Evolutionary conservation across 2,329 filamentous ascomycete genomes (phyloP).

Genomic region (Metarhizium brunneum): DNA sequence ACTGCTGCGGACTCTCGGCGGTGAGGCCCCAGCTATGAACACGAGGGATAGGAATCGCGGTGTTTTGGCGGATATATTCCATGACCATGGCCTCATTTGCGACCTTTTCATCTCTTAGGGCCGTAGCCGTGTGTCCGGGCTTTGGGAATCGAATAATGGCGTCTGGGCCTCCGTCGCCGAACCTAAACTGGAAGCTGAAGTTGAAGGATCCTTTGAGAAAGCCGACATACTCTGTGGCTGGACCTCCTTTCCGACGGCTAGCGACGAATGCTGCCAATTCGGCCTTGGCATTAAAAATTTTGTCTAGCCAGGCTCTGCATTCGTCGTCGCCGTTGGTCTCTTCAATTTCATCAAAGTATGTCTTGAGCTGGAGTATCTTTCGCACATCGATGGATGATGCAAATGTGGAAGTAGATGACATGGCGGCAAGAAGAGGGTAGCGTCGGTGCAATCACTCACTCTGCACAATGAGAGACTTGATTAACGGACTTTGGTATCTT

Average conservation of each 20-base stretch:
- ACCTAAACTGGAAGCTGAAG: conserved; percentile 15
- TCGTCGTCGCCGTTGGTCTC: conserved; percentile 14
- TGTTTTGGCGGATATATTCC: conserved; percentile 18
- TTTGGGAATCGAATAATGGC: conserved; percentile 18
- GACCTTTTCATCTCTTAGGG: conserved; percentile 22
- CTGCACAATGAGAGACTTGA: too few species aligned
- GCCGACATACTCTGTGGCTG: conserved; percentile 11
- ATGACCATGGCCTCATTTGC: conserved; percentile 18
- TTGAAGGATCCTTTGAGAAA: conserved; percentile 21
- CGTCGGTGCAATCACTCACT: too few species aligned
- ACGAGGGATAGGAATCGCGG: conserved; percentile 20
- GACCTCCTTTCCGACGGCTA: conserved; percentile 9
- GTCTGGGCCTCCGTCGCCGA: conserved; percentile 11
- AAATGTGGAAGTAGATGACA: too few species aligned
- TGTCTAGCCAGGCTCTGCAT: conserved; percentile 12
- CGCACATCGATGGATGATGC: too few species aligned
- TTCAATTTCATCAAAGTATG: conserved; percentile 11
- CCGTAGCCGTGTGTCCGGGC: conserved; percentile 13
- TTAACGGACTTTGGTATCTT: too few species aligned
- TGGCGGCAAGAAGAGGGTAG: too few species aligned
- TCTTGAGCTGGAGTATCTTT: background rate
- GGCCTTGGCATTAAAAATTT: conserved; percentile 12
- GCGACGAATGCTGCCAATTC: conserved; percentile 14
- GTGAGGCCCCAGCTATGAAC: conserved; percentile 18
- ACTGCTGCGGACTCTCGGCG: conserved; percentile 17